These are phyloP conservation scores for Lactarius indigo DNA, from an alignment of 768 basidiomycete species.

Conservation along the genomic window DNA sequence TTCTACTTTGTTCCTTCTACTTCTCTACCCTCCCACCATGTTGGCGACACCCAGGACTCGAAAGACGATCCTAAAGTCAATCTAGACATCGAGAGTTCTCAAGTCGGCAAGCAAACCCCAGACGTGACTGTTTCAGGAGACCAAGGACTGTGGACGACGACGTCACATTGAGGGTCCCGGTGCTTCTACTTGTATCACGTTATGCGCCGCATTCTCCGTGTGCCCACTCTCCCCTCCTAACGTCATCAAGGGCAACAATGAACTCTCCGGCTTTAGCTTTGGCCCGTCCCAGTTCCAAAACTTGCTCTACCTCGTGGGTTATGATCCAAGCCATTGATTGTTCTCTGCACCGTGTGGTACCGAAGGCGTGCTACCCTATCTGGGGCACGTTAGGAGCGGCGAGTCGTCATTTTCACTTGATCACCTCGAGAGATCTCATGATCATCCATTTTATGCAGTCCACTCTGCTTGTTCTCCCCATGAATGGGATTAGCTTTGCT, in stretches of 20 bases:
- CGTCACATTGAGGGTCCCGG: conserved; percentile 39
- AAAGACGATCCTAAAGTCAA: not conserved
- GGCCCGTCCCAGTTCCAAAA: conserved; percentile 77
- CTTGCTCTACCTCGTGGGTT: conserved; percentile 66
- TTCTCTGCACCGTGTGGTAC: conserved; percentile 51
- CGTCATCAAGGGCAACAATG: conserved; percentile 54
- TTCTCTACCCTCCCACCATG: conserved; percentile 84
- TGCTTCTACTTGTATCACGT: conserved; percentile 60
- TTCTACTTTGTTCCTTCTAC: conserved; percentile 89
- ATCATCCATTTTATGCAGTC: conserved; percentile 37
- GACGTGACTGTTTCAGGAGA: not conserved
- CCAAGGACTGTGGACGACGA: conserved; percentile 25
- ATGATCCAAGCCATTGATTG: conserved; percentile 57
- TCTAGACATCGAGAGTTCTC: not conserved
- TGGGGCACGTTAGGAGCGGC: conserved; percentile 60
- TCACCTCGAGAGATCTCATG: not conserved
- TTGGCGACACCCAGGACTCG: not conserved
- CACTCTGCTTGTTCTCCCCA: conserved; percentile 75
- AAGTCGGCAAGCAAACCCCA: not conserved
- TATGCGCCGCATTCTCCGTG: conserved; percentile 27
- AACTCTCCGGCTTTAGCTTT: conserved; percentile 66
- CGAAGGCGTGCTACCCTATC: conserved; percentile 62
- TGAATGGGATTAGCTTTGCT: conserved; percentile 77
- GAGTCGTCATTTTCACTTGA: conserved; percentile 27
- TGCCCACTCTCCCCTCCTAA: not conserved